Conservation (phyloP, 768 basidiomycete species). For the Russula sp. region DNA sequence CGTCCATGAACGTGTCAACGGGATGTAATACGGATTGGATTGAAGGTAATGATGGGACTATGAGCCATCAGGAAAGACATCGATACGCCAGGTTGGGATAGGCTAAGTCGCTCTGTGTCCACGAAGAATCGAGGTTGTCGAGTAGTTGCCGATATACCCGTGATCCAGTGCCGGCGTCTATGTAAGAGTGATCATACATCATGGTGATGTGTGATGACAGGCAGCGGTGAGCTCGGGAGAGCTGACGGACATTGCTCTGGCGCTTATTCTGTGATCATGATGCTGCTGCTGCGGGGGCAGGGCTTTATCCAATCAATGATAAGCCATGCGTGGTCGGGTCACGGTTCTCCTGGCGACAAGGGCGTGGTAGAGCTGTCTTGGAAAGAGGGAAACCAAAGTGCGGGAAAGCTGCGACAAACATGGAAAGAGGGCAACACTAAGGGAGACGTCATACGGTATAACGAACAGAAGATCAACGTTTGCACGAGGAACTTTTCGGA, state of each 20-base stretch:
- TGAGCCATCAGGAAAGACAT: not conserved
- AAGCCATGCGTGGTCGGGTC: not conserved
- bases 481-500: not conserved
- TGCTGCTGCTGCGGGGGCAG: not conserved
- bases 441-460: not conserved
- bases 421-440: not conserved
- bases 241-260: not conserved
- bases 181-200: not conserved
- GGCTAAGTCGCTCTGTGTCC: not conserved
- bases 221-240: not conserved
- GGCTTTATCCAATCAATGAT: not conserved
- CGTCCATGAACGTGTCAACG: not conserved
- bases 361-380: not conserved
- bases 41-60: not conserved
- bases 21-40: not conserved
- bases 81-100: not conserved
- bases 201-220: not conserved
- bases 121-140: not conserved
- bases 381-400: conserved; percentile 2
- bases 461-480: not conserved
- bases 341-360: conserved; percentile 7
- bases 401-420: not conserved
- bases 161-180: not conserved
- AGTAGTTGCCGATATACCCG: not conserved
- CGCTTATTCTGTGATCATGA: not conserved